Base-by-base conservation (phyloP, 176 grass and related monocot species). In the Avena eriantha region DNA sequence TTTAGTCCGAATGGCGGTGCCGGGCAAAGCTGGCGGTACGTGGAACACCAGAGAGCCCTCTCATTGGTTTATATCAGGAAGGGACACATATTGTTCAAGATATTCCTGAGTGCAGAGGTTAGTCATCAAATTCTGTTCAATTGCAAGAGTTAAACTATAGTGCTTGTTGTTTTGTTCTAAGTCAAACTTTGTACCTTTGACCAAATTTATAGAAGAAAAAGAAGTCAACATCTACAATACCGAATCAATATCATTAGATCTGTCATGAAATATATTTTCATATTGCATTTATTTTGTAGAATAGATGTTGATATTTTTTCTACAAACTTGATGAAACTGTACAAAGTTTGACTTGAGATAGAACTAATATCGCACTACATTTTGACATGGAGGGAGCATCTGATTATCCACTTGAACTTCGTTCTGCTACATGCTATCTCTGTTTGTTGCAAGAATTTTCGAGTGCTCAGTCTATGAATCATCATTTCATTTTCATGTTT, bases 31-130 rank as follows among this genome's bases (percentile, higher is more conserved):
- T 98, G 70, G 96, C 88, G 16, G 90, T 98, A 41, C 96, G 93
- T 83, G 96, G 96, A 86, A 91, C 90, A 85, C 76, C 92, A 64
- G 81, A 94, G 59, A 92, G 10, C 24, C 96, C 92, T 0, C 69
- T 96, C 86, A 87, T 98, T 80, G 96, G 93, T 33, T 84, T 98
- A 78, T 98, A 98, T 68, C 84, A 98, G 77, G 96, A 96, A 91
- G 96, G 92, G 61, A 96, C 93, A n/a, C 96, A 98, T 86, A 69
- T 71, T 66, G 78, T 96, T 45, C 75, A 89, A 61, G 90, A 98
- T 90, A 98, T 98, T 80, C 93, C 96, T 13, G 82, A 92, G 1
- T 96, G 96, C 50, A 96, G 89, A 98, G 93, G 93, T 96, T 89
- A 86, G 58, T 18, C 31, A 41, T 49, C 23, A 29, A n/a, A 47